Base-by-base conservation (phyloP, 2,329 filamentous ascomycete species). In the Niveomyces coronatus region DNA sequence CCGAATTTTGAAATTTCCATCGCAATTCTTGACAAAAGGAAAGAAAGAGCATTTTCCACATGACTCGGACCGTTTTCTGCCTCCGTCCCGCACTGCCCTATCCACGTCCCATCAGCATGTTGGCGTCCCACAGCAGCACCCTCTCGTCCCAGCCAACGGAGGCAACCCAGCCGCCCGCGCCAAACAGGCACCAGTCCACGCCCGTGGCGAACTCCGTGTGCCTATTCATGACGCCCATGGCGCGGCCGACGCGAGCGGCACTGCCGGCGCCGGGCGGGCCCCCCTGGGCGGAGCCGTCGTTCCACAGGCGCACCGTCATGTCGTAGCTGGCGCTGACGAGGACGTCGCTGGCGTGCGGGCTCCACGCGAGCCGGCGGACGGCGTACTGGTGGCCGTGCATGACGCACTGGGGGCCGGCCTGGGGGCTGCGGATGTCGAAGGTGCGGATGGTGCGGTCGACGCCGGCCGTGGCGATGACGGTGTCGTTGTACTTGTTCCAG, bases 131-230 rank as follows among this genome's bases (percentile, higher is more conserved):
- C 5, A 98, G 75, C 50, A 93, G 66, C 9, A 98, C 72, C 49
- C 79, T 74, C 64, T 95, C 87, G 53, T 98, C 91, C 91, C 91
- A 98, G 1, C 86, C 88, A 2, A 83, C 85, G 45, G 85, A 93
- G 3, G 91, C 88, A 48, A 88, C 88, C 91, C 91, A 98, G 5
- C 91, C 91, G 46, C 94, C 88, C 17, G 78, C 82, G 4, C 91
- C 91, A 59, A 98, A 98, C 31, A 98, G 61, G 62, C 91, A 98
- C 91, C 93, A 98, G 58, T 98, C 91, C 1, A 96, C 84, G 7
- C 91, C 91, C 4, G 87, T 94, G 9, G 83, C 87, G 52, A 98
- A 98, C 63, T 98, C 91, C 1, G 89, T 95, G 58, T 98, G 91
- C 14, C 78, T 66, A 41, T 85, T 87, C 88, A 98, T 95, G 27